phyloP scores from a whole-genome alignment of 257 asterid species.

The Rauvolfia tetraphylla region DNA sequence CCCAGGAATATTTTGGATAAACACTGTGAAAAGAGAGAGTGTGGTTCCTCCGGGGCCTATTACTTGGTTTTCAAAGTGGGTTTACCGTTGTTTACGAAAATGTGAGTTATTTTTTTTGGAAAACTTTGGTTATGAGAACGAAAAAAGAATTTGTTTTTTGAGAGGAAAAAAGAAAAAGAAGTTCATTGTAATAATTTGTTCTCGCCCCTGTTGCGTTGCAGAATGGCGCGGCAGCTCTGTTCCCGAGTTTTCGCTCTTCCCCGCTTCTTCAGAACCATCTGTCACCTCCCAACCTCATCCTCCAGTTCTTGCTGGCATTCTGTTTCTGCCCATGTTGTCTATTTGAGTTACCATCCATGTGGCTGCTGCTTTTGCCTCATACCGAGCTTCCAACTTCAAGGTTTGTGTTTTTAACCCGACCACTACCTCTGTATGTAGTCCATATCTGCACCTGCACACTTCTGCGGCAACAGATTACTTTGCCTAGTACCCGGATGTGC shows the following conservation, averaged over 20 bases:
- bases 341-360: not conserved
- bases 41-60: no score
- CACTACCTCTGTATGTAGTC: not conserved
- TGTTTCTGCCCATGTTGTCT: not conserved
- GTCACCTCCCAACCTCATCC: not conserved
- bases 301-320: not conserved
- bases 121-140: no score
- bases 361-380: slow-evolving; percentile 15
- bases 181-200: no score
- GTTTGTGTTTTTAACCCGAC: slow-evolving; percentile 14
- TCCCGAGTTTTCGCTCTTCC: slow-evolving; percentile 14
- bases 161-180: no score
- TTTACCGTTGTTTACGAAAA: no score
- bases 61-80: no score
- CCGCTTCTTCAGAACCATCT: slow-evolving; percentile 7
- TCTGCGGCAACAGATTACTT: not conserved
- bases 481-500: not conserved
- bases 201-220: no score
- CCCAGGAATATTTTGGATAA: no score
- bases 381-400: slow-evolving; percentile 28
- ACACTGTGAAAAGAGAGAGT: no score
- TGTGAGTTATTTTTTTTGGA: no score
- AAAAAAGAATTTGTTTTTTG: no score
- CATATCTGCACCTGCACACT: not conserved
- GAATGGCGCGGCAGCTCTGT: slow-evolving; percentile 23